A percentile compares a stretch with the other conserved stretches of the same genome.
Conservation (phyloP, 306 rosid species). For the Sophora flavescens region DNA sequence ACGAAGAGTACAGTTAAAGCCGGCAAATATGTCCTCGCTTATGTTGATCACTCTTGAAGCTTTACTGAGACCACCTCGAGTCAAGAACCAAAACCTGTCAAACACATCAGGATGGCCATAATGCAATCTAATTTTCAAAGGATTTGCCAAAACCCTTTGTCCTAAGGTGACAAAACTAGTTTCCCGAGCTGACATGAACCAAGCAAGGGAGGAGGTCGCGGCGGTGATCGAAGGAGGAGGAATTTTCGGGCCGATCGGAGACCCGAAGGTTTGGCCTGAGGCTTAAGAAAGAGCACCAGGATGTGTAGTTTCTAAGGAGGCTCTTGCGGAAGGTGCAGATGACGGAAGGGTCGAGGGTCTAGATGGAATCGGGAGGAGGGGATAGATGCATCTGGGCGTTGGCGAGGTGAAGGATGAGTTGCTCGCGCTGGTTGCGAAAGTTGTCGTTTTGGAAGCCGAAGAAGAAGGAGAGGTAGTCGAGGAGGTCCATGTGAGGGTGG, state of each 20-base stretch:
- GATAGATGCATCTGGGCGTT: conserved; percentile 89
- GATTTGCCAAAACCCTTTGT: conserved; percentile 88
- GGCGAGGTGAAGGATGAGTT: conserved; percentile 87
- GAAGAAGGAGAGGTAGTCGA: conserved; percentile 86
- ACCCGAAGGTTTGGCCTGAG: conserved; percentile 61
- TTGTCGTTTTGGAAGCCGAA: conserved; percentile 87
- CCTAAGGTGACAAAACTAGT: conserved; percentile 92
- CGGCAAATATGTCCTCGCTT: conserved; percentile 92
- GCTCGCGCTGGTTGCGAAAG: conserved; percentile 92
- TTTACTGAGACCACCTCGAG: conserved; percentile 93
- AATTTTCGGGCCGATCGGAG: conserved; percentile 50
- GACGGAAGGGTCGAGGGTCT: conserved; percentile 63
- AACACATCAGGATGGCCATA: conserved; percentile 98
- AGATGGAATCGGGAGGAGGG: conserved; percentile 78
- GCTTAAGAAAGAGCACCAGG: conserved; percentile 79
- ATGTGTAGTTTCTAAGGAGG: conserved; percentile 72
- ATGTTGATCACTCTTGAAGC: conserved; percentile 93
- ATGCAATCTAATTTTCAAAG: conserved; percentile 89
- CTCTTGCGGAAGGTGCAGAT: conserved; percentile 68
- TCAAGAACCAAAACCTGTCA: conserved; percentile 86
- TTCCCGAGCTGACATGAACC: conserved; percentile 98
- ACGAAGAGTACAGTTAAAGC: conserved; percentile 87
- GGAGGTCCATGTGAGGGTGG: conserved; percentile 72
- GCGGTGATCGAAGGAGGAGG: conserved; percentile 57
- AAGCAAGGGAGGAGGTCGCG: conserved; percentile 91